Conservation (phyloP, 2,329 filamentous ascomycete species). For the Colletotrichum ledebouriae region DNA sequence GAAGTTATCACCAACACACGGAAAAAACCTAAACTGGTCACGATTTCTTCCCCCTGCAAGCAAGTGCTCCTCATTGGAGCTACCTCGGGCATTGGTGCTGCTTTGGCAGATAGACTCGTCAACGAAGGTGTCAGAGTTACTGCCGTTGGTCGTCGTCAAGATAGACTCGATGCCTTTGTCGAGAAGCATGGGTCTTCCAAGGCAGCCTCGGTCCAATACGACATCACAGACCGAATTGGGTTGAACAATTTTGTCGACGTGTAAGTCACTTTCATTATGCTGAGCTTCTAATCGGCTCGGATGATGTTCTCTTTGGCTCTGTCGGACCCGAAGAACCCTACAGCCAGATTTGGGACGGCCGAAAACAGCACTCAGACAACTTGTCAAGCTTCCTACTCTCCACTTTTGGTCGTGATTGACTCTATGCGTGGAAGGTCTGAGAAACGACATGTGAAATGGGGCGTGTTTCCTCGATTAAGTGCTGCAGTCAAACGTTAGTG, state of each 20-base stretch:
- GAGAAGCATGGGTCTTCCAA: constrained; percentile 57
- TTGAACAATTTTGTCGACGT: constrained; percentile 16
- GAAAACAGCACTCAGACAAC: constrained; percentile 8
- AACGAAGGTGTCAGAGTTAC: constrained; percentile 60
- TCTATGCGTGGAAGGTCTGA: no score
- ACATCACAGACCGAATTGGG: constrained; percentile 12
- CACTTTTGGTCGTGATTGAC: not conserved
- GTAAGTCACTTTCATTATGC: constrained; percentile 44
- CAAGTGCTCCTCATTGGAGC: constrained; percentile 63
- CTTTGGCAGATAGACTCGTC: constrained; percentile 55
- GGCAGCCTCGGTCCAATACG: constrained; percentile 43
- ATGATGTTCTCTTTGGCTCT: constrained; percentile 46
- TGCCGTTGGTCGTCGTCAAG: constrained; percentile 62
- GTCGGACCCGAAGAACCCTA: constrained; percentile 19
- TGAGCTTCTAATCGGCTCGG: constrained; percentile 51
- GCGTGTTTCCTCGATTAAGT: no score
- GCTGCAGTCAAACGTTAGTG: no score
- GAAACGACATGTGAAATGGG: no score
- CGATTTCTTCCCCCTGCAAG: constrained; percentile 67
- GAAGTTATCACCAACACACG: not conserved
- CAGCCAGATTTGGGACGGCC: not conserved
- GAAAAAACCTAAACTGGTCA: not conserved
- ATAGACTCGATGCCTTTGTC: constrained; percentile 63
- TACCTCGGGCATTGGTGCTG: constrained; percentile 48
- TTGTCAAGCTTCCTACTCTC: not conserved